A percentile compares a stretch with the other conserved stretches of the same genome.
phyloP scores from a whole-genome alignment of 108 stramenopile species.

The Skeletonema menzelii region DNA sequence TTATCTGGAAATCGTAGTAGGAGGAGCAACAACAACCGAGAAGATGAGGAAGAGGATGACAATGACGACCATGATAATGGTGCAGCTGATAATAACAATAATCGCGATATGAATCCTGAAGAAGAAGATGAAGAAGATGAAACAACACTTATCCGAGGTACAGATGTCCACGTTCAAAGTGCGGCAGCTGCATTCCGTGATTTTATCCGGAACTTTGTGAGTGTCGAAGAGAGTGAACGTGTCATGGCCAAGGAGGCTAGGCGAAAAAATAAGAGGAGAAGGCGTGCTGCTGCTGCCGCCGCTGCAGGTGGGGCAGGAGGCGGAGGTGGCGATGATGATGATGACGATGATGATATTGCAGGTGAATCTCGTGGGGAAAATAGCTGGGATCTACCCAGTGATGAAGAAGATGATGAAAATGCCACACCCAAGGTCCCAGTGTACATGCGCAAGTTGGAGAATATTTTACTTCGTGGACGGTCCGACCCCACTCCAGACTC shows the following conservation, averaged over 20 bases:
- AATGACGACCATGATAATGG: constrained; percentile 2
- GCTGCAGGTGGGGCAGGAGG: constrained; percentile 10
- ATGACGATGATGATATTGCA: constrained; percentile 25
- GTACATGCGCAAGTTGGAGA: constrained; percentile 8
- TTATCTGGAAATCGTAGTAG: constrained; percentile 1
- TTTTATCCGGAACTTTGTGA: constrained; percentile 72
- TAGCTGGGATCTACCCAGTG: constrained; percentile 19
- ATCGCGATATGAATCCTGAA: not conserved
- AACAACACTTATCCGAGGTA: constrained; percentile 68
- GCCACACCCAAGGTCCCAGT: constrained; percentile 35
- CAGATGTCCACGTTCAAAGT: constrained; percentile 73
- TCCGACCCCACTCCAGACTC: constrained; percentile 25
- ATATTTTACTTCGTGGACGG: not conserved
- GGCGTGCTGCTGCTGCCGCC: constrained; percentile 17
- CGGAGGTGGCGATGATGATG: constrained; percentile 11
- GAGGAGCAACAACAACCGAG: constrained; percentile 1
- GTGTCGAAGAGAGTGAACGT: constrained; percentile 51
- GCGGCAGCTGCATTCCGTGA: constrained; percentile 78
- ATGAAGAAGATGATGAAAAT: constrained; percentile 34
- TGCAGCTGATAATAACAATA: constrained; percentile 6
- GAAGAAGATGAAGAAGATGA: constrained; percentile 11
- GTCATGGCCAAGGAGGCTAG: constrained; percentile 9
- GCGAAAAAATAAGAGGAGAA: constrained; percentile 12
- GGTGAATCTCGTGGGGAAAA: constrained; percentile 11
- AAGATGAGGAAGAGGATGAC: constrained; percentile 1